Evolutionary conservation across 2,329 filamentous ascomycete species (phyloP).

Genomic region (Fusarium oligoseptatum): DNA sequence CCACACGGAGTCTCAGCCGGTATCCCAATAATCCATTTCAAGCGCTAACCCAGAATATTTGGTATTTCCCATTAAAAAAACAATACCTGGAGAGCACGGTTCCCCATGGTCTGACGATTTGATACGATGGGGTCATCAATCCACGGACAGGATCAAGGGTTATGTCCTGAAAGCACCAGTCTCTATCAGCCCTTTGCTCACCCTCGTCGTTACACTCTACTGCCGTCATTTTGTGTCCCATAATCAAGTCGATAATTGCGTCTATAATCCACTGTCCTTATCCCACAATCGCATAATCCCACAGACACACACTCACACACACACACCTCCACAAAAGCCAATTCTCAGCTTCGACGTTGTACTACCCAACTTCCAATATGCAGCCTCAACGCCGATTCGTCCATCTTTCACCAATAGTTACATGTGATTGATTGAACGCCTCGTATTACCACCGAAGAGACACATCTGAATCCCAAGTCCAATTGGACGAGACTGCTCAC

Average conservation of each 20-base stretch:
- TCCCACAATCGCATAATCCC: not conserved
- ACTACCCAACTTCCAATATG: not conserved
- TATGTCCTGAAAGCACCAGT: not conserved
- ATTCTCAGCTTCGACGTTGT: not conserved
- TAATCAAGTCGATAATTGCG: not conserved
- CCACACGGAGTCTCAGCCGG: slow-evolving; percentile 1
- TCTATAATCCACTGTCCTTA: not conserved
- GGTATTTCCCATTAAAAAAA: not conserved
- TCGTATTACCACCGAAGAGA: not conserved
- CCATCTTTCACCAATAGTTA: not conserved
- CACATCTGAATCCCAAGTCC: not conserved
- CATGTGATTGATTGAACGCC: not conserved
- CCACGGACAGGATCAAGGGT: not conserved
- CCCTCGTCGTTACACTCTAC: not conserved
- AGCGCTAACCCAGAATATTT: not conserved
- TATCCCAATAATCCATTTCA: not conserved
- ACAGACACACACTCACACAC: not conserved
- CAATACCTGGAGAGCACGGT: not conserved
- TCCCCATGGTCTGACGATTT: slow-evolving; percentile 10
- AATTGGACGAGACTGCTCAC: not conserved
- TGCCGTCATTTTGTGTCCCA: not conserved
- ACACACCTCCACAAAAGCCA: not conserved
- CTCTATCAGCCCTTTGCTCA: not conserved
- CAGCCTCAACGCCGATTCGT: not conserved
- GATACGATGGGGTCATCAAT: slow-evolving; percentile 1